A percentile compares a stretch with the other conserved stretches of the same genome.
Conservation (phyloP, 495 filamentous ascomycete species). For the Annulohypoxylon maeteangense region DNA sequence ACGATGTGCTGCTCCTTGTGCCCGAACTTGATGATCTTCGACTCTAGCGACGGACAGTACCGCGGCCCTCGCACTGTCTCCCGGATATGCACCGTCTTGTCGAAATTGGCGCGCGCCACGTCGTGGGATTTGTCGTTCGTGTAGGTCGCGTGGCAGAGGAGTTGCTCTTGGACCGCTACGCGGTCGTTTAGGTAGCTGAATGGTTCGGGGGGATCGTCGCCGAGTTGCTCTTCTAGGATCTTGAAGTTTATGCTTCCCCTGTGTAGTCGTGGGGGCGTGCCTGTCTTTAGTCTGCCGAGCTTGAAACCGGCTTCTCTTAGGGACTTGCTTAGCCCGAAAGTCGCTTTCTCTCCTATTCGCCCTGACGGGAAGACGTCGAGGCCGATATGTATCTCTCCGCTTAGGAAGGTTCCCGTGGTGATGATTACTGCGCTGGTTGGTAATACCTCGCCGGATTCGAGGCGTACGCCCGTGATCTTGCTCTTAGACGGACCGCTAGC, state of each 20-base stretch:
- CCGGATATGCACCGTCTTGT: conserved; percentile 94
- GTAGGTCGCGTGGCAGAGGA: conserved; percentile 83
- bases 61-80: conserved; percentile 94
- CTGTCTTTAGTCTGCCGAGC: conserved; percentile 92
- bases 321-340: conserved; percentile 92
- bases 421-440: conserved; percentile 86
- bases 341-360: conserved; percentile 93
- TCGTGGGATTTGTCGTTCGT: conserved; percentile 87
- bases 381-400: conserved; percentile 97
- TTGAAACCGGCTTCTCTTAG: conserved; percentile 89
- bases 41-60: conserved; percentile 95
- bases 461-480: conserved; percentile 83
- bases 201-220: conserved; percentile 86
- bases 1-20: conserved; percentile 83
- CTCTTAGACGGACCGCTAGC: conserved; percentile 63
- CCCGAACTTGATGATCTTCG: conserved; percentile 89
- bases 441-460: conserved; percentile 90
- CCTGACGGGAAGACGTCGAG: conserved; percentile 85
- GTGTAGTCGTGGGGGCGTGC: conserved; percentile 90
- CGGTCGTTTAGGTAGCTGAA: conserved; percentile 89
- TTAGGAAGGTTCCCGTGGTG: conserved; percentile 94
- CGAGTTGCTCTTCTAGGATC: conserved; percentile 73
- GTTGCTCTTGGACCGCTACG: conserved; percentile 81
- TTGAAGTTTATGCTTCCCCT: conserved; percentile 84
- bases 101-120: conserved; percentile 84